Percentiles rank a stretch among this genome's conserved stretches.
phyloP scores from a whole-genome alignment of 2,329 filamentous ascomycete species.

The Cytospora piceicola region DNA sequence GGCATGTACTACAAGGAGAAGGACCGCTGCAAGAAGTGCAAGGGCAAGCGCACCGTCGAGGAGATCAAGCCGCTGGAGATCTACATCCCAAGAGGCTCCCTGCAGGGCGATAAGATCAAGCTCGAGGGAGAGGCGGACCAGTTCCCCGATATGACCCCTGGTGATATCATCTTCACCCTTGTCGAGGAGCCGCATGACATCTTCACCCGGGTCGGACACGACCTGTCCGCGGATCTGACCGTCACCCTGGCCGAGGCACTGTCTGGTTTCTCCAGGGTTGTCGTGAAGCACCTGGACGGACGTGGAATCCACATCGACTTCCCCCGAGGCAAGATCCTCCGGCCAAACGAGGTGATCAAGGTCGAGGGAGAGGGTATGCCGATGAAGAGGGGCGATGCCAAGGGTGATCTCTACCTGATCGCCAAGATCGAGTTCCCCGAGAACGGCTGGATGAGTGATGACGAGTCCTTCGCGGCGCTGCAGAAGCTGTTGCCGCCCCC shows the following conservation, averaged over 20 bases:
- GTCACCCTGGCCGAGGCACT: constrained; percentile 84
- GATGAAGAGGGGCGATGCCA: constrained; percentile 78
- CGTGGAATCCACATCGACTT: constrained; percentile 83
- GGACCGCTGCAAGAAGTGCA: constrained; percentile 98
- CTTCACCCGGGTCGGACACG: constrained; percentile 82
- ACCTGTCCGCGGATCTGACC: constrained; percentile 80
- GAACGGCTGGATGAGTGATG: constrained; percentile 77
- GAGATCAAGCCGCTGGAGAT: constrained; percentile 95
- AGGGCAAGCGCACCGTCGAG: constrained; percentile 83
- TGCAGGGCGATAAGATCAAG: constrained; percentile 86
- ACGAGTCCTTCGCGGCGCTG: constrained; percentile 71
- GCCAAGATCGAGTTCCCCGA: constrained; percentile 89
- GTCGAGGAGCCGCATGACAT: constrained; percentile 78
- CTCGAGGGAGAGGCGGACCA: constrained; percentile 95
- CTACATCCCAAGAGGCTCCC: constrained; percentile 87
- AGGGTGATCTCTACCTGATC: constrained; percentile 84
- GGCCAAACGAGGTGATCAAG: constrained; percentile 84
- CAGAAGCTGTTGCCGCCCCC: constrained; percentile 75
- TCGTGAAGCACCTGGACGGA: constrained; percentile 90
- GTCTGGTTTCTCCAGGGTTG: constrained; percentile 86
- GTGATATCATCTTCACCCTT: constrained; percentile 90
- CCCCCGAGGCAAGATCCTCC: constrained; percentile 78
- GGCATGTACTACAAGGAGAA: constrained; percentile 92
- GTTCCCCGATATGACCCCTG: constrained; percentile 82
- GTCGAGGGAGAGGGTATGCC: constrained; percentile 94